phyloP scores from a whole-genome alignment of 768 basidiomycete species.

The Tephrocybe sp. region DNA sequence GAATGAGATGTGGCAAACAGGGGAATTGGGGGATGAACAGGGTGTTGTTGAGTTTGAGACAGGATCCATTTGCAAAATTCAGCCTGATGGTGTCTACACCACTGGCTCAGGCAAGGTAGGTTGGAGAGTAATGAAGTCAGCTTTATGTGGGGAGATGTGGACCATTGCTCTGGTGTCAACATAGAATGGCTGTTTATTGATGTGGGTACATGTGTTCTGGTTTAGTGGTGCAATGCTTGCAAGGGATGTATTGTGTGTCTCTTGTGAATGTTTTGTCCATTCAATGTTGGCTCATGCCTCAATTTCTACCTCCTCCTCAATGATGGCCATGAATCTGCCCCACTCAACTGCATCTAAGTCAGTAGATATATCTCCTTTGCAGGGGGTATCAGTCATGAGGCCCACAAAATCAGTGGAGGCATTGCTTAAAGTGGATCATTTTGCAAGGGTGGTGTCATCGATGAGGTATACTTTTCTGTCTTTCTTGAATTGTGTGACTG shows the following conservation, averaged over 20 bases:
- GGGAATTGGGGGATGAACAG: conserved; percentile 22
- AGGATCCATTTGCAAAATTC: neutral
- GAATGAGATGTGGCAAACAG: conserved; percentile 24
- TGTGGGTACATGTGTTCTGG: neutral
- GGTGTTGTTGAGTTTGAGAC: conserved; percentile 15
- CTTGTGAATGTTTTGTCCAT: neutral
- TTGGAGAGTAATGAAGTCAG: conserved; percentile 24
- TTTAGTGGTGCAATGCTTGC: neutral
- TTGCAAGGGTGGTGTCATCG: too few relatives aligned
- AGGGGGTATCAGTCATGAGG: too few relatives aligned
- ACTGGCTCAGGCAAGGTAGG: conserved; percentile 19
- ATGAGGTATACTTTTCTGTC: too few relatives aligned
- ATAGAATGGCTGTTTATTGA: conserved; percentile 18
- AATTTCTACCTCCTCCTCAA: too few relatives aligned
- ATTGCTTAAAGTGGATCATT: too few relatives aligned
- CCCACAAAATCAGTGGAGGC: too few relatives aligned
- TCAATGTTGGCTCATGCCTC: neutral
- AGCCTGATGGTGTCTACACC: conserved; percentile 23
- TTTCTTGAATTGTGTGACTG: too few relatives aligned
- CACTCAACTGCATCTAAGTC: too few relatives aligned
- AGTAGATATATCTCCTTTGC: too few relatives aligned
- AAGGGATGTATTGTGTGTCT: neutral
- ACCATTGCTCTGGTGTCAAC: conserved; percentile 25
- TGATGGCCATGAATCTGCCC: too few relatives aligned
- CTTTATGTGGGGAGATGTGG: conserved; percentile 19